These are phyloP conservation scores for Macrolepiota albuminosa DNA, from an alignment of 768 basidiomycete species.

Conservation along the genomic window DNA sequence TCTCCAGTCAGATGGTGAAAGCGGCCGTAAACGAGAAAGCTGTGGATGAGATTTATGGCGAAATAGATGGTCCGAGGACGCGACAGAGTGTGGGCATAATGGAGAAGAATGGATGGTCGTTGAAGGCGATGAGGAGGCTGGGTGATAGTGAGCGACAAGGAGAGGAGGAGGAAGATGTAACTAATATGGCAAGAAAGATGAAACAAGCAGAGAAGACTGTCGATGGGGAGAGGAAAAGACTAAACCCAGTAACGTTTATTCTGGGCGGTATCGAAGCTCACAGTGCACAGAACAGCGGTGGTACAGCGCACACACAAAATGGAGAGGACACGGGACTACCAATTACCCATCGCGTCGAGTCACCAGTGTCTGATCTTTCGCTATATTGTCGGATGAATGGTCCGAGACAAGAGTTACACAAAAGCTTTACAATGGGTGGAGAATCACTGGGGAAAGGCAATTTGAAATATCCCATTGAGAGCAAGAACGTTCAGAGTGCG, in stretches of 20 bases:
- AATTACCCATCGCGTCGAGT: neutral
- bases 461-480: neutral
- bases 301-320: neutral
- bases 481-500: neutral
- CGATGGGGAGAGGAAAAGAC: neutral
- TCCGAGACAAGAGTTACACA: neutral
- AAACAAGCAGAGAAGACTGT: neutral
- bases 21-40: neutral
- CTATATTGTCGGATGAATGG: neutral
- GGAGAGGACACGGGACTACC: neutral
- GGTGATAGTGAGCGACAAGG: neutral
- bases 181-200: neutral
- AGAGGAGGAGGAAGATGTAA: neutral
- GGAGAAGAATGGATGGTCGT: neutral
- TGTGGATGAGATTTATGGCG: neutral
- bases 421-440: neutral
- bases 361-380: neutral
- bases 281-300: neutral
- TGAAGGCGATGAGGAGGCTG: neutral
- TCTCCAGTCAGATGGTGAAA: neutral
- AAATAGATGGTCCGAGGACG: neutral
- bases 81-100: neutral
- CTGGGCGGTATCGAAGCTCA: neutral
- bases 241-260: neutral
- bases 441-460: neutral